phyloP scores from a whole-genome alignment of 2,329 filamentous ascomycete genomes.

The Pseudodiploospora longispora region DNA sequence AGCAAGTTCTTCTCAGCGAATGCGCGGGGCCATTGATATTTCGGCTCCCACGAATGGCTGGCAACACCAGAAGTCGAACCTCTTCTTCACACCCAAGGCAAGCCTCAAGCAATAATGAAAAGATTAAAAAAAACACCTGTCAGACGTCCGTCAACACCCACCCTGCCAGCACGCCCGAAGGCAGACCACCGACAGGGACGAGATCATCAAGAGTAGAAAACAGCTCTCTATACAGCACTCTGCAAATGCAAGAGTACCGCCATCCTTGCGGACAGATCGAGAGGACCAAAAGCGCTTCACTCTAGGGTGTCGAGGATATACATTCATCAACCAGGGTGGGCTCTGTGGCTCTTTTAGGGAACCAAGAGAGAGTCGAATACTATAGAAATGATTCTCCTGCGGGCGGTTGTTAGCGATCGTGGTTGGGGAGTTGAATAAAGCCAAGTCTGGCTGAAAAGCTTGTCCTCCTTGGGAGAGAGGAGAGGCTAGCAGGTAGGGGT shows the following conservation, averaged over 20 bases:
- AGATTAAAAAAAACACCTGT: slow-evolving; percentile 49
- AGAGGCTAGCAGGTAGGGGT: slow-evolving; percentile 19
- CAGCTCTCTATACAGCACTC: slow-evolving; percentile 70
- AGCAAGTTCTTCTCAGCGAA: neutral
- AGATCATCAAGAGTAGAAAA: slow-evolving; percentile 67
- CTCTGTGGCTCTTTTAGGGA: slow-evolving; percentile 89
- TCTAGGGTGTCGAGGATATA: slow-evolving; percentile 82
- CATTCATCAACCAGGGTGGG: slow-evolving; percentile 90
- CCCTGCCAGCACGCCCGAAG: slow-evolving; percentile 70
- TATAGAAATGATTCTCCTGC: slow-evolving; percentile 94
- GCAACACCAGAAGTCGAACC: neutral
- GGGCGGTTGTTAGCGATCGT: slow-evolving; percentile 16
- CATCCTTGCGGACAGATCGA: slow-evolving; percentile 55
- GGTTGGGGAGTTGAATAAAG: slow-evolving; percentile 1
- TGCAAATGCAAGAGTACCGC: slow-evolving; percentile 32
- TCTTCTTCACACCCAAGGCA: too few species aligned
- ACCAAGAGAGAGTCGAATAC: slow-evolving; percentile 88
- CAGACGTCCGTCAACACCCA: slow-evolving; percentile 86
- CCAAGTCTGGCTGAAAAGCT: too few species aligned
- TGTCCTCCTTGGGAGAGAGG: neutral
- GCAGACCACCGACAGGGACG: slow-evolving; percentile 64
- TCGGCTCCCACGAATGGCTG: neutral
- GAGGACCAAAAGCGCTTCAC: slow-evolving; percentile 60
- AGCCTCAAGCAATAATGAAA: too few species aligned
- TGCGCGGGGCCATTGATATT: neutral